A percentile compares a stretch with the other conserved stretches of the same genome.
Conservation (phyloP, 306 rosid genomes). For the Cucurbita ficifolia region DNA sequence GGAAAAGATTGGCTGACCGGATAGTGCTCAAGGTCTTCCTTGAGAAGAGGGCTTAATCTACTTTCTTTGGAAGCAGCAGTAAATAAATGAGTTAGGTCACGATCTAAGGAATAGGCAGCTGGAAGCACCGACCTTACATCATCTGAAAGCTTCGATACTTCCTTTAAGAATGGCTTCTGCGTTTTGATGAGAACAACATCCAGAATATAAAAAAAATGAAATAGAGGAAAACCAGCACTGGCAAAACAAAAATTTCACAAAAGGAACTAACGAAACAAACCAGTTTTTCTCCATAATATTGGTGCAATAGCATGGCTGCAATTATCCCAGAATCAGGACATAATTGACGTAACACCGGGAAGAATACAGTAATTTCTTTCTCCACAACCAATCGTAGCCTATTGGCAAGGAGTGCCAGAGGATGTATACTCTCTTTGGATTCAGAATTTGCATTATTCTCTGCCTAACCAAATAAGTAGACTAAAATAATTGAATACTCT, state of each 20-base stretch:
- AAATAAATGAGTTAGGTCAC: constrained; percentile 28
- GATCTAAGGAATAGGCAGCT: constrained; percentile 36
- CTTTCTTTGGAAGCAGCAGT: constrained; percentile 22
- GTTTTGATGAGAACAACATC: constrained; percentile 5
- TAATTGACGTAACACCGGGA: constrained; percentile 22
- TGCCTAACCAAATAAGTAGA: constrained; percentile 18
- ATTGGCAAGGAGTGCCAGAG: constrained; percentile 37
- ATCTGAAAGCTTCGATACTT: constrained; percentile 35
- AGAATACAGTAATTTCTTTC: constrained; percentile 35
- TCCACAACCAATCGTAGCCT: constrained; percentile 31
- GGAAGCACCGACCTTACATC: constrained; percentile 34
- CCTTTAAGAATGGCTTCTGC: constrained; percentile 33
- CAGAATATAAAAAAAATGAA: background rate
- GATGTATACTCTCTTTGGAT: constrained; percentile 28
- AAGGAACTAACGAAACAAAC: constrained; percentile 18
- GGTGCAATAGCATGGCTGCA: constrained; percentile 23
- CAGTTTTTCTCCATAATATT: constrained; percentile 33
- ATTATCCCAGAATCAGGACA: constrained; percentile 33
- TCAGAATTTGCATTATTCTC: constrained; percentile 20
- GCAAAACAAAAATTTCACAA: background rate
- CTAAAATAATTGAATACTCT: background rate
- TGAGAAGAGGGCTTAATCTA: constrained; percentile 5
- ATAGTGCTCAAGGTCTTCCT: constrained; percentile 28
- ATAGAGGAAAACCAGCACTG: background rate
- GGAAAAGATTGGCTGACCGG: constrained; percentile 20